Conservation (phyloP, 495 filamentous ascomycete species). For the Neurospora sublineolata region DNA sequence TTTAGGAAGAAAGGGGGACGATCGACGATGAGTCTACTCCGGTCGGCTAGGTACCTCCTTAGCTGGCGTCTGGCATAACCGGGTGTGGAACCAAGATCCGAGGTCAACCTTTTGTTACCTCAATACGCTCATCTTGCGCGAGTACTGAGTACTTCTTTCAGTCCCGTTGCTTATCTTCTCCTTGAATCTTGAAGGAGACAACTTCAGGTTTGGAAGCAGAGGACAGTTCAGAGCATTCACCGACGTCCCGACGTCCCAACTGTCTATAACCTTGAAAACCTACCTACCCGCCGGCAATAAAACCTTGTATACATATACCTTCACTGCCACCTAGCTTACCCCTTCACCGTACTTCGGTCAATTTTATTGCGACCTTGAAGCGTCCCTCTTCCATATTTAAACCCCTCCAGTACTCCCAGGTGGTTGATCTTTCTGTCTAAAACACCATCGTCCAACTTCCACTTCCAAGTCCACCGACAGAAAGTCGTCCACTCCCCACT, state of each 20-base stretch:
- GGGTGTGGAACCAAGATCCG: too few species aligned
- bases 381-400: not conserved
- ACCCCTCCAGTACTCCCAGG: too few species aligned
- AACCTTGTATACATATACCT: not conserved
- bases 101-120: too few species aligned
- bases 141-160: too few species aligned
- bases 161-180: not conserved
- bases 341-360: not conserved
- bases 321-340: not conserved
- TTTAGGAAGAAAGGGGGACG: too few species aligned
- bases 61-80: too few species aligned
- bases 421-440: not conserved
- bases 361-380: not conserved
- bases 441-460: too few species aligned
- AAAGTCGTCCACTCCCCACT: too few species aligned
- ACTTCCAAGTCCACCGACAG: too few species aligned
- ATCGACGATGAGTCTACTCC: too few species aligned
- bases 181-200: not conserved
- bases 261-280: not conserved
- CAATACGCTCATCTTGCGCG: too few species aligned
- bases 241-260: not conserved
- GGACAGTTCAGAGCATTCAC: not conserved
- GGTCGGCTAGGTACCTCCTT: too few species aligned
- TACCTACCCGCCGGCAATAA: not conserved
- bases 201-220: not conserved